phyloP scores from a whole-genome alignment of 73 alveolate genomes.

The Loxodes magnus region DNA sequence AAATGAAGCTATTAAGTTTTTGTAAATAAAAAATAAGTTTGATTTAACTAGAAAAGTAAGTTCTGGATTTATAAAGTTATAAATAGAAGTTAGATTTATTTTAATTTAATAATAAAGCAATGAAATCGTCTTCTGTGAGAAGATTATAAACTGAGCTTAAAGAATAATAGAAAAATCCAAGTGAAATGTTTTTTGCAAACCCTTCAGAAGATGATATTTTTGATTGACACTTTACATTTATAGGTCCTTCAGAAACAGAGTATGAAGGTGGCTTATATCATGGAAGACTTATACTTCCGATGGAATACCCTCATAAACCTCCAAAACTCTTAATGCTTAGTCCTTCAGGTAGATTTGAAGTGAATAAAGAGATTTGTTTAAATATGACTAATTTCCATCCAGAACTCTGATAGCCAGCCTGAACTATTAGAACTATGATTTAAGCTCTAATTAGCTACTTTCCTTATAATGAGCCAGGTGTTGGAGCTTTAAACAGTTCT shows the following conservation, averaged over 20 bases:
- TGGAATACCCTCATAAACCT: constrained; percentile 80
- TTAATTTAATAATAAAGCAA: too few species aligned
- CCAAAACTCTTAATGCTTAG: constrained; percentile 74
- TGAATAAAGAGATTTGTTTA: constrained; percentile 63
- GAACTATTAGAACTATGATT: constrained; percentile 84
- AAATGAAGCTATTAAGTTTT: too few species aligned
- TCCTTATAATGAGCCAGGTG: constrained; percentile 79
- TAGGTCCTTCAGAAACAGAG: constrained; percentile 81
- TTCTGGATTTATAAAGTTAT: too few species aligned
- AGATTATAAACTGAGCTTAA: neutral
- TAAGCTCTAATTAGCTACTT: constrained; percentile 73
- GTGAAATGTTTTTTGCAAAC: constrained; percentile 23
- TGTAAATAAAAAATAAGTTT: too few species aligned
- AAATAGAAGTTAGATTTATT: too few species aligned
- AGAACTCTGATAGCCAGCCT: constrained; percentile 94
- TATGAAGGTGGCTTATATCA: constrained; percentile 87
- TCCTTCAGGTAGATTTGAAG: constrained; percentile 79
- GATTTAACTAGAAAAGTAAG: too few species aligned
- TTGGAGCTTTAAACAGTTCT: constrained; percentile 65
- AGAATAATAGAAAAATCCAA: constrained; percentile 5
- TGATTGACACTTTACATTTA: constrained; percentile 87
- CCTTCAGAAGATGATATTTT: constrained; percentile 58
- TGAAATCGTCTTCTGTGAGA: too few species aligned
- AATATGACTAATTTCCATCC: constrained; percentile 80
- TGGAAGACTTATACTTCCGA: constrained; percentile 78